Conservation (phyloP, 352 stramenopile species). For the Saprolegnia diclina region DNA sequence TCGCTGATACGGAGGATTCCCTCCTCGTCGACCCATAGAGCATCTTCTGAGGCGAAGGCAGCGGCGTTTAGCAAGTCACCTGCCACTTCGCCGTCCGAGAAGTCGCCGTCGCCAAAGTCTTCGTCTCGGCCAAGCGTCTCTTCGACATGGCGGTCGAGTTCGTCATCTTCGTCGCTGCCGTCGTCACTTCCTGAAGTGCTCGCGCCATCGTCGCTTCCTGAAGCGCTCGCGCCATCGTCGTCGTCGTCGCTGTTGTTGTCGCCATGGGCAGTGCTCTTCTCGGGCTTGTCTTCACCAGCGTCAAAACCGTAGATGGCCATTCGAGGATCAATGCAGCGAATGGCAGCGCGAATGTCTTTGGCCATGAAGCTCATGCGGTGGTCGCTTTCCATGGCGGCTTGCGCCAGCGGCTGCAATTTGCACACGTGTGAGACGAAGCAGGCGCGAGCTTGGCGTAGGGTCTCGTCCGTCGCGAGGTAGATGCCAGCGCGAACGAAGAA, state of each 20-base stretch:
- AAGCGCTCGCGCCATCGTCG: constrained; percentile 44
- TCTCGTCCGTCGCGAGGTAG: constrained; percentile 39
- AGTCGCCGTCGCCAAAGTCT: constrained; percentile 61
- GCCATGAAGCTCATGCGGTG: constrained; percentile 43
- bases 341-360: constrained; percentile 52
- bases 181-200: constrained; percentile 60
- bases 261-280: constrained; percentile 23
- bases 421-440: constrained; percentile 49
- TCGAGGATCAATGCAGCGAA: constrained; percentile 44
- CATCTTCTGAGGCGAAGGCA: constrained; percentile 35
- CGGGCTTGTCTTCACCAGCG: constrained; percentile 39
- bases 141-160: constrained; percentile 27
- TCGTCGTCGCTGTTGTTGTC: constrained; percentile 44
- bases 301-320: constrained; percentile 78
- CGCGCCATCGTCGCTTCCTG: constrained; percentile 48
- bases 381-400: constrained; percentile 45
- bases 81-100: constrained; percentile 58
- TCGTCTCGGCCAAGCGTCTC: constrained; percentile 32
- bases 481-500: constrained; percentile 73
- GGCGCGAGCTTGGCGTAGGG: constrained; percentile 37
- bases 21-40: constrained; percentile 38
- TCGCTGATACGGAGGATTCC: constrained; percentile 33
- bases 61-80: constrained; percentile 6
- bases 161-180: constrained; percentile 53
- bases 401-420: constrained; percentile 47